Percentiles rank a stretch among this genome's conserved stretches.
Evolutionary conservation across 768 basidiomycete species (phyloP).

Genomic region (Podaxis rugospora): DNA sequence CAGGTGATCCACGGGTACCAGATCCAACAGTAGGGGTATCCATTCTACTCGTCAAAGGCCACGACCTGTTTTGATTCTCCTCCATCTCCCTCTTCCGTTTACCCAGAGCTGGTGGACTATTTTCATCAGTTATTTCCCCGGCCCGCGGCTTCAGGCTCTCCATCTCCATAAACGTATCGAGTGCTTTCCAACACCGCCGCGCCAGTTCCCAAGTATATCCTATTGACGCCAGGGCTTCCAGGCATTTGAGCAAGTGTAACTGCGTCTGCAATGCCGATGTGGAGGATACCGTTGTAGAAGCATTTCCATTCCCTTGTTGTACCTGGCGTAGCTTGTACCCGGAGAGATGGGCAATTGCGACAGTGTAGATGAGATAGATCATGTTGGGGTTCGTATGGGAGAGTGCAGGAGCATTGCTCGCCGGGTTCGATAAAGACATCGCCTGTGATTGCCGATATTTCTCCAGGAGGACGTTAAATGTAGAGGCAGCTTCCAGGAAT

Average conservation of each 20-base stretch:
- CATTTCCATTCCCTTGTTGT: conserved; percentile 4
- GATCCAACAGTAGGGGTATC: background rate
- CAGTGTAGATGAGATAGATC: conserved; percentile 20
- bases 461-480: conserved; percentile 24
- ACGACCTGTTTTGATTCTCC: conserved; percentile 1
- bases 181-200: conserved; percentile 20
- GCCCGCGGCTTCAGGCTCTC: conserved; percentile 16
- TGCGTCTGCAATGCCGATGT: conserved; percentile 23
- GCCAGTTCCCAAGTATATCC: conserved; percentile 25
- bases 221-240: conserved; percentile 24
- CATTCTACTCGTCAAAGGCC: background rate
- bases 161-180: conserved; percentile 23
- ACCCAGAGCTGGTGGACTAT: conserved; percentile 1
- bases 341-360: conserved; percentile 16
- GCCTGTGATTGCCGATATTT: conserved; percentile 18
- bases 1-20: background rate
- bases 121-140: background rate
- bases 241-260: conserved; percentile 23
- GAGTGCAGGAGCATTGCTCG: conserved; percentile 6
- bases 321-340: conserved; percentile 14
- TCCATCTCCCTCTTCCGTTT: conserved; percentile 9
- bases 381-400: conserved; percentile 19
- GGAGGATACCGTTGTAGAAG: conserved; percentile 6
- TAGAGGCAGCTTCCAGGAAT: conserved; percentile 21
- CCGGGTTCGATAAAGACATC: background rate